phyloP scores from a whole-genome alignment of 164 flowering plant species.

The Hamamelis virginiana region DNA sequence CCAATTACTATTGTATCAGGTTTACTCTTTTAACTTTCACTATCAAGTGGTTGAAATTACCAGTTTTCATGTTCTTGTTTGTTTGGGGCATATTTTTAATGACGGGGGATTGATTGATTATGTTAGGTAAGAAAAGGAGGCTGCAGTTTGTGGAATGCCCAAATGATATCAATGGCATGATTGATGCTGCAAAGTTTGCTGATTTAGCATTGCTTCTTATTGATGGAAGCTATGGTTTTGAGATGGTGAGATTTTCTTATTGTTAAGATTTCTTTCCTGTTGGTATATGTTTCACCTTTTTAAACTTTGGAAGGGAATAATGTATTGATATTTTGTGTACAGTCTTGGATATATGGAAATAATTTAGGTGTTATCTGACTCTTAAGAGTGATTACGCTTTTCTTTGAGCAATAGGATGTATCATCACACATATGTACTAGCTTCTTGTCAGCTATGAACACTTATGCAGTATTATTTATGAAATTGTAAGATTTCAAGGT shows the following conservation, averaged over 20 bases:
- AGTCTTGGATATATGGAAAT: neutral
- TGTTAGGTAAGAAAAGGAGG: conserved; percentile 81
- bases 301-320: neutral
- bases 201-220: conserved; percentile 85
- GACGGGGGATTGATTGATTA: conserved; percentile 1
- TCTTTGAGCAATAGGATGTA: neutral
- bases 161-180: conserved; percentile 95
- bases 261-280: neutral
- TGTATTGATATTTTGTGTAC: neutral
- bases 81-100: neutral
- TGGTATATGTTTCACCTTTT: too few species aligned
- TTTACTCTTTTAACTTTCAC: conserved; percentile 15
- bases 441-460: neutral
- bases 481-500: neutral
- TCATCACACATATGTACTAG: neutral
- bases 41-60: neutral
- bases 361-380: neutral
- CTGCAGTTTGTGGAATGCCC: conserved; percentile 97
- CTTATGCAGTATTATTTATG: neutral
- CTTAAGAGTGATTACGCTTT: neutral
- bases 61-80: neutral
- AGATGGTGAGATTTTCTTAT: conserved; percentile 68
- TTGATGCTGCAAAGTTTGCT: conserved; percentile 92
- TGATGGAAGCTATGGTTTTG: conserved; percentile 98
- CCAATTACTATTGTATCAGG: conserved; percentile 96